These are phyloP conservation scores for Hortiboletus flavorubellus DNA, from an alignment of 768 basidiomycete species.

Conservation along the genomic window DNA sequence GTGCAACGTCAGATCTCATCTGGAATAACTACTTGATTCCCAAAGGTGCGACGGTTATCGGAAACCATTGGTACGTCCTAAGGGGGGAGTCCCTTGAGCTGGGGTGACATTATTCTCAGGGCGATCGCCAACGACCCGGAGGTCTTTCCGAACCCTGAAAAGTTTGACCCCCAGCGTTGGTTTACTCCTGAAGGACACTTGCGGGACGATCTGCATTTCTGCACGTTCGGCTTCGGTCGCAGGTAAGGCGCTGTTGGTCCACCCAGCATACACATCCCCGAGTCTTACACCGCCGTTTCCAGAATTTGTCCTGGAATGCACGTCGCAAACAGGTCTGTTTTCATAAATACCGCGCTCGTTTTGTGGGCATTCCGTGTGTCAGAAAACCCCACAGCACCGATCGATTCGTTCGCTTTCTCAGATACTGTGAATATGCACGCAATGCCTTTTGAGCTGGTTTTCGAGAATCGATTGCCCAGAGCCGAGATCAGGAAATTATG, in stretches of 20 bases:
- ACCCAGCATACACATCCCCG: too few relatives aligned
- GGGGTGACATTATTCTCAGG: background rate
- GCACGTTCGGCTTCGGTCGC: background rate
- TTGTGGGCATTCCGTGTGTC: background rate
- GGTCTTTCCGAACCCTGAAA: constrained; percentile 10
- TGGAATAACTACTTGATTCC: constrained; percentile 39
- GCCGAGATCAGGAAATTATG: constrained; percentile 9
- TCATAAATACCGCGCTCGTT: background rate
- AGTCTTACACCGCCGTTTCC: too few relatives aligned
- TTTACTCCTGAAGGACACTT: background rate
- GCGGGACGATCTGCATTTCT: background rate
- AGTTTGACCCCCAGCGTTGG: constrained; percentile 3
- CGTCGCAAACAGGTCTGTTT: background rate
- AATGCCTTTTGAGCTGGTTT: background rate
- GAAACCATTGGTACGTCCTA: constrained; percentile 10
- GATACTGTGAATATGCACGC: background rate
- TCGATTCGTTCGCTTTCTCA: background rate
- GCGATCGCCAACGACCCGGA: constrained; percentile 12
- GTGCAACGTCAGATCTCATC: constrained; percentile 54
- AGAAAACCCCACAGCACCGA: background rate
- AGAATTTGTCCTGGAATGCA: background rate
- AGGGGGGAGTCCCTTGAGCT: too few relatives aligned
- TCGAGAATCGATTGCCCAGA: background rate
- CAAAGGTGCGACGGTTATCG: constrained; percentile 6
- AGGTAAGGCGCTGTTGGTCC: background rate